These are phyloP conservation scores for Deinandra increscens DNA, from an alignment of 129 eudicot species.

Conservation along the genomic window DNA sequence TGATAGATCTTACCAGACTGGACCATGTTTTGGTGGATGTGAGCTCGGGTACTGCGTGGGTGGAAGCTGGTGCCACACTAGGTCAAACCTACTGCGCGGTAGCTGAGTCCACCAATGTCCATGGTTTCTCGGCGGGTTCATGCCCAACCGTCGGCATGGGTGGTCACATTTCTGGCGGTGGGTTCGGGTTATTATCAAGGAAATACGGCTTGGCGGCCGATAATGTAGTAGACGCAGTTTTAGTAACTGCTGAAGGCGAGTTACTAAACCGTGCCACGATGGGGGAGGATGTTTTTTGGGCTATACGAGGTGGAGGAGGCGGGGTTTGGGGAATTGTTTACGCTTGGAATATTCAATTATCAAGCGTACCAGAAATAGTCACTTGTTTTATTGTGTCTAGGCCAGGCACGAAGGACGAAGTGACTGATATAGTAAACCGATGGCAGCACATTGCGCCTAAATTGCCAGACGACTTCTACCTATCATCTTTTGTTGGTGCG, in stretches of 20 bases:
- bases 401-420: slow-evolving; percentile 35
- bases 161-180: slow-evolving; percentile 83
- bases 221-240: slow-evolving; percentile 60
- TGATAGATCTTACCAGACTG: slow-evolving; percentile 69
- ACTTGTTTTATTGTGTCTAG: slow-evolving; percentile 56
- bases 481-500: slow-evolving; percentile 46
- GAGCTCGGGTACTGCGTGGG: slow-evolving; percentile 58
- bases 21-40: slow-evolving; percentile 50
- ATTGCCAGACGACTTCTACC: slow-evolving; percentile 42
- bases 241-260: slow-evolving; percentile 55
- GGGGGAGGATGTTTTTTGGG: slow-evolving; percentile 98
- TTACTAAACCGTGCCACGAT: slow-evolving; percentile 48
- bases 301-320: slow-evolving; percentile 86
- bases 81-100: slow-evolving; percentile 63
- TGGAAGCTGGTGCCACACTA: slow-evolving; percentile 81
- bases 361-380: slow-evolving; percentile 52
- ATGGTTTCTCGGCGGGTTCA: slow-evolving; percentile 74
- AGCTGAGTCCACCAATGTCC: slow-evolving; percentile 40
- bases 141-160: slow-evolving; percentile 88
- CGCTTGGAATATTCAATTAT: slow-evolving; percentile 61
- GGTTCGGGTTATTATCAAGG: slow-evolving; percentile 63
- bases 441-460: slow-evolving; percentile 67
- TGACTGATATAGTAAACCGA: slow-evolving; percentile 45
- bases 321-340: slow-evolving; percentile 67
- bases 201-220: slow-evolving; percentile 83